These are phyloP conservation scores for Pythium dissotocum DNA, from an alignment of 352 stramenopile species.

Conservation along the genomic window DNA sequence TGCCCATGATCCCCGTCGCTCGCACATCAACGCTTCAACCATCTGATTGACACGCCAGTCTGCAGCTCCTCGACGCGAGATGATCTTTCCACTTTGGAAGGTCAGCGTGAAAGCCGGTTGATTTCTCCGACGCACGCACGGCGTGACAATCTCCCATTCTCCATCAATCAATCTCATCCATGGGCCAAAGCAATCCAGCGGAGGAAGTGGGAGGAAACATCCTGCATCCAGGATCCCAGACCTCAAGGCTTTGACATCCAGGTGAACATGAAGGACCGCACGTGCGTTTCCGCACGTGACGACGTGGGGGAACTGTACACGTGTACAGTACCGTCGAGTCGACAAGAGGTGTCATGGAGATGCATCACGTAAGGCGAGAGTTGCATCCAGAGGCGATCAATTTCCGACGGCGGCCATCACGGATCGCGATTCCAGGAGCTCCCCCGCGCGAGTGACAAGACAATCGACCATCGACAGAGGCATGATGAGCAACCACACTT, in stretches of 20 bases:
- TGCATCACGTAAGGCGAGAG: neutral
- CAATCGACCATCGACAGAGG: neutral
- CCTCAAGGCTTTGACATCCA: too few relatives aligned
- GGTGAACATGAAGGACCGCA: too few relatives aligned
- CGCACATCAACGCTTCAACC: constrained; percentile 9
- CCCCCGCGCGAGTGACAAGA: neutral
- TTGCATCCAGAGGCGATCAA: neutral
- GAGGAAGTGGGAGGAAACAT: too few relatives aligned
- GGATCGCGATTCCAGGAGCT: neutral
- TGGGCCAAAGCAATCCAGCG: neutral
- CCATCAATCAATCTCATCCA: neutral
- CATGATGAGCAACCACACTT: neutral
- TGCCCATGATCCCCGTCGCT: constrained; percentile 17
- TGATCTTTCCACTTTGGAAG: neutral
- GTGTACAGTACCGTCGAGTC: neutral
- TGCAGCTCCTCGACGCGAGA: neutral
- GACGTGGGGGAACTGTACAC: too few relatives aligned
- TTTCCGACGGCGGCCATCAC: neutral
- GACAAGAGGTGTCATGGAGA: neutral
- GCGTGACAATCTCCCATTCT: neutral
- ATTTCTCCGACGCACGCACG: neutral
- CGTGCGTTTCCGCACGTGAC: too few relatives aligned
- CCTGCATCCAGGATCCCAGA: neutral
- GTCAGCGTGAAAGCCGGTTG: neutral
- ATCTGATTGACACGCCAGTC: neutral